These are phyloP conservation scores for Saccharum spontaneum DNA, from an alignment of 176 grass and related monocot genomes.

Conservation along the genomic window DNA sequence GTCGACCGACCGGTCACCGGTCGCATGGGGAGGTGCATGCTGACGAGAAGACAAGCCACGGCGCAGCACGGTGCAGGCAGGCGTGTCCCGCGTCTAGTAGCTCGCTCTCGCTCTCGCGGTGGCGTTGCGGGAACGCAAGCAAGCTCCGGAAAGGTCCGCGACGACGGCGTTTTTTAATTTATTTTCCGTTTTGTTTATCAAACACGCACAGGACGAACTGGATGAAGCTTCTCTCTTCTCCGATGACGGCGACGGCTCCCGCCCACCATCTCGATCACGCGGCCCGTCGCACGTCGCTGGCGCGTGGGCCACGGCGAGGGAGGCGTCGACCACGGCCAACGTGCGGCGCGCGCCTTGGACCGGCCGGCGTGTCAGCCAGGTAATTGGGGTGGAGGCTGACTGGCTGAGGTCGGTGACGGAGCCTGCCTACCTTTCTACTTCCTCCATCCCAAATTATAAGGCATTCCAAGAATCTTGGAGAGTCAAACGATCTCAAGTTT, in stretches of 20 bases:
- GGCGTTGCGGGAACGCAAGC: slow-evolving; percentile 34
- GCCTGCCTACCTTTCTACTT: too few relatives aligned
- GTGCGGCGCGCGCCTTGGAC: background rate
- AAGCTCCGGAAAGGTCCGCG: background rate
- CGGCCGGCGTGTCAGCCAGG: background rate
- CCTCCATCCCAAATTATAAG: too few relatives aligned
- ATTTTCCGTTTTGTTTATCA: background rate
- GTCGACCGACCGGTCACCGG: background rate
- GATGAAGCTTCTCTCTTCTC: background rate
- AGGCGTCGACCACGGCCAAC: too few relatives aligned
- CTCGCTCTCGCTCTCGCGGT: background rate
- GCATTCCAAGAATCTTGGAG: too few relatives aligned
- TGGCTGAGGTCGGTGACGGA: background rate
- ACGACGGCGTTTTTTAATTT: background rate
- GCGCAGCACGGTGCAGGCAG: background rate
- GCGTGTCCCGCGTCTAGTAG: too few relatives aligned
- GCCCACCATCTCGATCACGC: background rate
- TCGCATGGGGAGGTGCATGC: background rate
- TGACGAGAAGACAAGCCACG: background rate
- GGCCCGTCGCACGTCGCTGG: too few relatives aligned
- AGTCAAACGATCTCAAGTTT: too few relatives aligned
- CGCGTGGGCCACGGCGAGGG: background rate
- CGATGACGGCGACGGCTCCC: background rate
- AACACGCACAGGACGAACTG: background rate
- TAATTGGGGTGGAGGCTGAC: background rate